Evolutionary conservation across 345 rosid species (phyloP), one percentile per base, ranked within the genome.

Genomic region (Bruguiera parviflora): DNA sequence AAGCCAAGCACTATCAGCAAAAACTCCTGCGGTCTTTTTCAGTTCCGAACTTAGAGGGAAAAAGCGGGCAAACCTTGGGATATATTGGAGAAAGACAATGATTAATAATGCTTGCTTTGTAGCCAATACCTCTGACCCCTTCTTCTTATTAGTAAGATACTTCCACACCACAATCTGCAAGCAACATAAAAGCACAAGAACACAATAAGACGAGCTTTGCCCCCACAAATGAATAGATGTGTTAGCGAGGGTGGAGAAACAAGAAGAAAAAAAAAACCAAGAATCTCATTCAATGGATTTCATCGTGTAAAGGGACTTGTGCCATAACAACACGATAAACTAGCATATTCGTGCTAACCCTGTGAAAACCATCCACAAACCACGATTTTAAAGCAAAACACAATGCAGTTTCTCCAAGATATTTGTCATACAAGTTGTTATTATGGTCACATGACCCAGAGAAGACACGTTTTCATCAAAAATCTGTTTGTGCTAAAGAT

Each of bases 1-100:
- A 52, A 84, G 83, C 88, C 86, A 83, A 58, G 92, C 96, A 31
- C 95, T 85, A 51, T 92, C 96, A 51, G 92, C 98, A 32, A 92
- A 90, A 53, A 78, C 93, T 46, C 96, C 98, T 0, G 92, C 91
- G 18, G 89, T 78, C 83, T 88, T 92, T 71, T 92, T 90, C 59
- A 92, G 83, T 64, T 90, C 96, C 39, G 98, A 92, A 61, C 82
- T 88, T 68, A 90, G 73, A 35, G 95, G 98, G 53, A 90, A 56
- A 79, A 90, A 79, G 32, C 96, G 93, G 59, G 66, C 67, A 69
- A 90, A 87, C 71, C 98, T 83, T 8, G 96, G 98, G 70, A 92
- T 64, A 69, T 92, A 92, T 77, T 92, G 98, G 39, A 79, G 51
- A 73, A 90, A 83, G 39, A 90, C 91, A 22, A 88, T 78, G 64